phyloP scores from a whole-genome alignment of 805 yeast genomes.

The Jamesozyma hellenica region DNA sequence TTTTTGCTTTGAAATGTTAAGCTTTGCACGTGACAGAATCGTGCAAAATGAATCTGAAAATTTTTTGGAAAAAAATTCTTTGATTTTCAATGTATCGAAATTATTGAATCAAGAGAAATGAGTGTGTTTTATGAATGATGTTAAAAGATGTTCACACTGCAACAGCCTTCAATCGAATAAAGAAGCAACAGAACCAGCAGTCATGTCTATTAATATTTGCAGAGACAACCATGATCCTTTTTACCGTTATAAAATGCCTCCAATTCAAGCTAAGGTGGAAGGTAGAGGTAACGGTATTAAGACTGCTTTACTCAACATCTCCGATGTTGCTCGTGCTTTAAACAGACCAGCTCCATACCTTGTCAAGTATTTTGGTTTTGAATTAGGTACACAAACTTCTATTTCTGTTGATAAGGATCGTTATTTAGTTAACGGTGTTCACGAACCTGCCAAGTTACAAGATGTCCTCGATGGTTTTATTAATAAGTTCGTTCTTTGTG shows the following conservation, averaged over 20 bases:
- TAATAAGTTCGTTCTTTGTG: conserved; percentile 85
- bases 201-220: conserved; percentile 87
- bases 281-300: conserved; percentile 99
- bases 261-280: conserved; percentile 91
- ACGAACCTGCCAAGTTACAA: conserved; percentile 81
- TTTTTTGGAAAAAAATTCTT: neutral
- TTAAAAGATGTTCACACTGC: too few relatives aligned
- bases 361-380: conserved; percentile 91
- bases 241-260: conserved; percentile 99
- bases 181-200: too few relatives aligned
- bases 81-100: too few relatives aligned
- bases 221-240: conserved; percentile 97
- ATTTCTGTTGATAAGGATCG: conserved; percentile 74
- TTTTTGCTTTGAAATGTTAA: too few relatives aligned
- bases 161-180: too few relatives aligned
- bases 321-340: conserved; percentile 90
- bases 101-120: too few relatives aligned
- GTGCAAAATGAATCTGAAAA: neutral
- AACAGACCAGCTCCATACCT: conserved; percentile 89
- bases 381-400: conserved; percentile 92
- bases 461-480: conserved; percentile 93
- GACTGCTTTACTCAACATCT: conserved; percentile 81
- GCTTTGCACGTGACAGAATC: neutral
- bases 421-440: conserved; percentile 88
- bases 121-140: too few relatives aligned